Evolutionary conservation across 2,329 filamentous ascomycete species (phyloP).

Genomic region (Penicillium sp.): DNA sequence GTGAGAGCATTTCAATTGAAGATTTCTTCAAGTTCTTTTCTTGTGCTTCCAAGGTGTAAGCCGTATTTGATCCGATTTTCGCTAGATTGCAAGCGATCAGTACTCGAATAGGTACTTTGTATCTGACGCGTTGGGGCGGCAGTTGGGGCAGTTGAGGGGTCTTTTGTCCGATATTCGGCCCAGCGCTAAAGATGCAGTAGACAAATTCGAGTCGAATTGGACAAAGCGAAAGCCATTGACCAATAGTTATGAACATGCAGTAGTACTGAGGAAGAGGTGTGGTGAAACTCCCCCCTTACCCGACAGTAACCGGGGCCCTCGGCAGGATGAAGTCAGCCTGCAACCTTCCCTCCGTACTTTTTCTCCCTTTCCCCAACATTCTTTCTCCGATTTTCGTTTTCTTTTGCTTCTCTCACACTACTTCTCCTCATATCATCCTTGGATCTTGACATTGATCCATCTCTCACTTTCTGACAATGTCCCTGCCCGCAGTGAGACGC

Average conservation of each 20-base stretch:
- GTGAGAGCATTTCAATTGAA: neutral
- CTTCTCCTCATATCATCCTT: neutral
- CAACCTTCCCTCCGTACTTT: conserved; percentile 9
- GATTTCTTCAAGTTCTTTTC: neutral
- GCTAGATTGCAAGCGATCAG: neutral
- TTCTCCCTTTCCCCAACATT: conserved; percentile 13
- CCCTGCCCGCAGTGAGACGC: conserved; percentile 45
- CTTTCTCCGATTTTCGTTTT: conserved; percentile 1
- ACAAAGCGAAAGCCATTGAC: neutral
- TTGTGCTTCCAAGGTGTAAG: neutral
- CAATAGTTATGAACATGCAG: neutral
- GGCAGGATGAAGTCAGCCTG: conserved; percentile 27
- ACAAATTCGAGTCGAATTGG: too few species aligned
- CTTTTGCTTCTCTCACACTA: conserved; percentile 18
- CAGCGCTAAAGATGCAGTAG: too few species aligned
- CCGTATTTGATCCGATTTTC: neutral
- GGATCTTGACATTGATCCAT: neutral
- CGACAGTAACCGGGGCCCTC: conserved; percentile 30
- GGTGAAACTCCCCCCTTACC: conserved; percentile 3
- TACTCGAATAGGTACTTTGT: too few species aligned
- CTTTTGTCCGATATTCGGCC: neutral
- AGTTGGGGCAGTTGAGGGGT: neutral
- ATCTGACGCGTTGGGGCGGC: neutral
- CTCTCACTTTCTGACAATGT: conserved; percentile 35
- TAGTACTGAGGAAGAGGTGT: neutral